Evolutionary conservation across 1,139 yeast species (phyloP).

Genomic region (Debaryomyces sp.): DNA sequence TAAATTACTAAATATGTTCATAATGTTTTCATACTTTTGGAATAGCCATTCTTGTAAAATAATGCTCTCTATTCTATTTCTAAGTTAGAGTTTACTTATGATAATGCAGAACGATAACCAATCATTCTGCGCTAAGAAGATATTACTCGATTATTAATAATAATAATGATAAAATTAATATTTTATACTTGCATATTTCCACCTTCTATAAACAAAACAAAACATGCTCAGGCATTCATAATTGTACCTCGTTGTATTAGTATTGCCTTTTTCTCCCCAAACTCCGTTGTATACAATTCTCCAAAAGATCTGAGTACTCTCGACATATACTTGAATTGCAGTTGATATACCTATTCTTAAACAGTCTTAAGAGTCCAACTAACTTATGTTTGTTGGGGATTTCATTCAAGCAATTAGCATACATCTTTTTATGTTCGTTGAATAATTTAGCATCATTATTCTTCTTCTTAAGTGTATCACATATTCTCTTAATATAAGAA

Average conservation of each 20-base stretch:
- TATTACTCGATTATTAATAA: too few species aligned
- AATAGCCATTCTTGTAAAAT: neutral
- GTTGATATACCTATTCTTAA: slow-evolving; percentile 45
- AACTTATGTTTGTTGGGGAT: slow-evolving; percentile 49
- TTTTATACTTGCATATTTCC: too few species aligned
- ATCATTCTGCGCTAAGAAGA: too few species aligned
- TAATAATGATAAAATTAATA: too few species aligned
- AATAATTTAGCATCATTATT: slow-evolving; percentile 27
- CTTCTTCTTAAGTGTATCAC: slow-evolving; percentile 25
- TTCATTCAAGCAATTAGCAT: slow-evolving; percentile 43
- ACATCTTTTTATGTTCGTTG: slow-evolving; percentile 26
- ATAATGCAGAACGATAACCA: neutral
- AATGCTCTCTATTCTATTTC: too few species aligned
- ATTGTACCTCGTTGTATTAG: slow-evolving; percentile 40
- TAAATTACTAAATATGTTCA: too few species aligned
- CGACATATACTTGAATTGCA: slow-evolving; percentile 64
- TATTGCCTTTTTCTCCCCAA: slow-evolving; percentile 50
- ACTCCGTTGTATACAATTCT: slow-evolving; percentile 36
- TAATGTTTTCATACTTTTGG: too few species aligned
- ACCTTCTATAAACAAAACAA: too few species aligned
- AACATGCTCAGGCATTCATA: neutral
- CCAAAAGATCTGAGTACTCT: slow-evolving; percentile 59
- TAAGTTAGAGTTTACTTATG: too few species aligned
- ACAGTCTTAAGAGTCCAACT: slow-evolving; percentile 56
- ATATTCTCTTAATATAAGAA: slow-evolving; percentile 37